A percentile compares a stretch with the other conserved stretches of the same genome.
phyloP scores from a whole-genome alignment of 139 green algal genomes.

The Tetradesmus lagerheimii region DNA sequence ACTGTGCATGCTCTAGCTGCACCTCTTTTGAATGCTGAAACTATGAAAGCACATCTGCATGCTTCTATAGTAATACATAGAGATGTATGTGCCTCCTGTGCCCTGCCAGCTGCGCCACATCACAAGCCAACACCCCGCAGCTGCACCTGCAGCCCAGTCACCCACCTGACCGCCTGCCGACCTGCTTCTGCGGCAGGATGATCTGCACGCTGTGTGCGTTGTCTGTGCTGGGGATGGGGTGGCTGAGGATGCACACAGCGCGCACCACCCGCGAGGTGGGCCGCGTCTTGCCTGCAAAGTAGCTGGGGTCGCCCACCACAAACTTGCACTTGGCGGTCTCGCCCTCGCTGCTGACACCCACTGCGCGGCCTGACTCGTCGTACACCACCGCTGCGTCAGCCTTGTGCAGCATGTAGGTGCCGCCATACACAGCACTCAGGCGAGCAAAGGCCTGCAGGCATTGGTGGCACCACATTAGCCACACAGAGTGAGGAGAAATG shows the following conservation, averaged over 20 bases:
- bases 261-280: slow-evolving; percentile 88
- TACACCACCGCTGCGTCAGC: slow-evolving; percentile 89
- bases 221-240: slow-evolving; percentile 97
- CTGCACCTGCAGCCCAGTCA: not conserved
- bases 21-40: too few species aligned
- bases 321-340: slow-evolving; percentile 91
- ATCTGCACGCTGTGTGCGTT: slow-evolving; percentile 93
- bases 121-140: not conserved
- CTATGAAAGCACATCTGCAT: too few species aligned
- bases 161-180: slow-evolving; percentile 78
- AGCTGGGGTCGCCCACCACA: slow-evolving; percentile 96
- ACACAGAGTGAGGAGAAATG: not conserved
- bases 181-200: slow-evolving; percentile 99
- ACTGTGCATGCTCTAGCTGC: too few species aligned
- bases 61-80: too few species aligned
- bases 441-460: slow-evolving; percentile 93
- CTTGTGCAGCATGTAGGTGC: slow-evolving; percentile 99
- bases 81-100: too few species aligned
- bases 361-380: slow-evolving; percentile 79
- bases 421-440: slow-evolving; percentile 96
- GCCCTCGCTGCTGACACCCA: slow-evolving; percentile 90
- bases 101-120: not conserved
- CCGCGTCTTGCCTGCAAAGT: slow-evolving; percentile 74
- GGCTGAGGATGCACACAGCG: slow-evolving; percentile 93
- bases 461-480: not conserved